Evolutionary conservation across 352 stramenopile species (phyloP), one percentile per base, ranked within the genome.

Genomic region (Globisporangium paddicum): DNA sequence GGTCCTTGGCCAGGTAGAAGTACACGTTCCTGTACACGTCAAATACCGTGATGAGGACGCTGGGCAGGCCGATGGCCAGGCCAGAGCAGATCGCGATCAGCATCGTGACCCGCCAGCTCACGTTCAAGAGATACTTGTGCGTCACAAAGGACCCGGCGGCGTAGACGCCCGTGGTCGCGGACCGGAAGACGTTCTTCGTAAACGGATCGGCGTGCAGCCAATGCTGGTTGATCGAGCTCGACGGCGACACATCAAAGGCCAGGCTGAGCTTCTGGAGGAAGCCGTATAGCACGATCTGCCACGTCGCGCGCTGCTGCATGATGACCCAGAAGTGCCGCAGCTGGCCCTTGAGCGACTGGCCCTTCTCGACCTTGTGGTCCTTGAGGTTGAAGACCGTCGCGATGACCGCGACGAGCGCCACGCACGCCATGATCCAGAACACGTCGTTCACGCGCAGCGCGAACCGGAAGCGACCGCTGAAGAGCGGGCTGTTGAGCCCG

Each of bases 201-300:
- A 93, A 68, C n/a, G 82, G 77, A 19, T 88, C 80, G 25, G 75
- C 86, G 46, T 79, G 47, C 9, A 85, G 62, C 71, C 75, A 86
- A n/a, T 84, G 74, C 48, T 86, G 64, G 28, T 79, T 77, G 38
- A 85, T 85, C 5, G 79, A 69, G 47, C 74, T 84, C 26, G 66
- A 74, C 5, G 76, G 64, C 10, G 79, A 73, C 13, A 77, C 71
- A 32, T 87, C 72, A 58, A 90, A 80, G 4, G 71, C 68, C 4
- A 89, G 77, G 9, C 77, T 78, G 40, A 89, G 53, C 53, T 86
- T 87, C 67, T 86, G 79, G 26, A 90, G 63, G 26, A 93, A 91
- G 1, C 74, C 70, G 57, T 88, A 91, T 23, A 71, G 62, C 2
- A 73, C 75, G 42, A 93, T 82, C 65, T 93, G 81, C 78, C 79